Evolutionary conservation across 139 green algal species (phyloP).

Genomic region (Picochlorum sp.): DNA sequence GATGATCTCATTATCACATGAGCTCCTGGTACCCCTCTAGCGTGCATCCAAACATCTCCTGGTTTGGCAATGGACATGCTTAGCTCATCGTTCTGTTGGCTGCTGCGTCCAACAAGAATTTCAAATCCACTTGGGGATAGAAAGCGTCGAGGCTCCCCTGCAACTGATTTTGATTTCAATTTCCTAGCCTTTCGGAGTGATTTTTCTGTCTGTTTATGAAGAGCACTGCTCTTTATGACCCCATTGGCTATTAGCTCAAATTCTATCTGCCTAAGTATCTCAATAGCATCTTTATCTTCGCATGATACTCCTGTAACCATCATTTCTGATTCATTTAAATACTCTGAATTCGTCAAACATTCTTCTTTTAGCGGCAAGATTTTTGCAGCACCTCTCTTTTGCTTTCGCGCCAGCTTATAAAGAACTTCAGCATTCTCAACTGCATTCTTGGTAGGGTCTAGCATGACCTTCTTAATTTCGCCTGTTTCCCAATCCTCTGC

Average conservation of each 20-base stretch:
- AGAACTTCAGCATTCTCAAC: conserved; percentile 39
- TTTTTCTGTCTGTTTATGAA: conserved; percentile 48
- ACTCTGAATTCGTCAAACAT: conserved; percentile 18
- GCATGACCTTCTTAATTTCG: conserved; percentile 26
- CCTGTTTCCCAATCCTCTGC: conserved; percentile 75
- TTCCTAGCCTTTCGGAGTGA: conserved; percentile 43
- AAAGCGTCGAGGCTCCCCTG: conserved; percentile 37
- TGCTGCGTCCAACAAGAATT: conserved; percentile 73
- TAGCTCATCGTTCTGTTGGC: conserved; percentile 78
- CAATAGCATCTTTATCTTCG: conserved; percentile 1
- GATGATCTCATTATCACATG: conserved; percentile 10
- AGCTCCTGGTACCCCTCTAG: conserved; percentile 44
- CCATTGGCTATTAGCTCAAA: conserved; percentile 55
- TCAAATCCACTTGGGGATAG: conserved; percentile 42
- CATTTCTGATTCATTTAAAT: conserved; percentile 30
- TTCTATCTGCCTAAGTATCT: conserved; percentile 33
- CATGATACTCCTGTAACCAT: conserved; percentile 22
- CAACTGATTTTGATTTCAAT: conserved; percentile 1
- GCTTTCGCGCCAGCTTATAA: conserved; percentile 61
- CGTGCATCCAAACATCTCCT: conserved; percentile 80
- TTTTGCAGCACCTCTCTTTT: conserved; percentile 36
- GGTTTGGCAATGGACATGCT: conserved; percentile 42
- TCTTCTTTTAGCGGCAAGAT: conserved; percentile 56
- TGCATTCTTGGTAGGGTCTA: conserved; percentile 34
- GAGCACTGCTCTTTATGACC: conserved; percentile 55